Percentiles rank a stretch among this genome's conserved stretches.
Conservation (phyloP, 106 monocot genomes). For the Dendrobium catenatum region DNA sequence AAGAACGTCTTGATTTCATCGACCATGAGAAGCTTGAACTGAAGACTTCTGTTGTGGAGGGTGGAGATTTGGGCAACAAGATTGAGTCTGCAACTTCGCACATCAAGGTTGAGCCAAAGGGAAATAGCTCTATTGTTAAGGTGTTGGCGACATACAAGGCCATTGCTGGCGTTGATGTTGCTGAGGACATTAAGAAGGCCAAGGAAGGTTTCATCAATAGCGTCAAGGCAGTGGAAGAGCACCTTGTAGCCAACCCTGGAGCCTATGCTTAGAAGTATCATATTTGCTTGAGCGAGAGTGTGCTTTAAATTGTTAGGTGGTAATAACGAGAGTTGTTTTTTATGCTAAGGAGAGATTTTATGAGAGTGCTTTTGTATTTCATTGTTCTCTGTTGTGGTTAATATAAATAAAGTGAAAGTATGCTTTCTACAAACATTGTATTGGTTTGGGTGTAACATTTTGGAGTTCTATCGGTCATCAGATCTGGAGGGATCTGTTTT, state of each 20-base stretch:
- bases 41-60: constrained; percentile 4
- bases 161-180: neutral
- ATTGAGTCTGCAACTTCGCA: constrained; percentile 10
- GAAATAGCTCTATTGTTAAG: constrained; percentile 6
- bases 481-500: too few species aligned
- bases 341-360: too few species aligned
- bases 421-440: too few species aligned
- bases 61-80: constrained; percentile 12
- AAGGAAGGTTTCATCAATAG: neutral
- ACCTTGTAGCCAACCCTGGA: neutral
- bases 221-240: neutral
- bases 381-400: neutral
- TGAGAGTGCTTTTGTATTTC: neutral
- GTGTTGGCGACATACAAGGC: neutral
- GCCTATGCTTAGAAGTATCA: neutral
- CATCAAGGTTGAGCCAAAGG: constrained; percentile 10
- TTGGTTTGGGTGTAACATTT: too few species aligned
- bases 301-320: neutral
- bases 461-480: too few species aligned
- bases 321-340: neutral
- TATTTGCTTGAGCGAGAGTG: too few species aligned
- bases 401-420: too few species aligned
- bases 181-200: neutral
- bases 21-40: constrained; percentile 14
- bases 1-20: constrained; percentile 14